Base-by-base conservation (phyloP, 2,329 filamentous ascomycete genomes). In the Fusarium napiforme region DNA sequence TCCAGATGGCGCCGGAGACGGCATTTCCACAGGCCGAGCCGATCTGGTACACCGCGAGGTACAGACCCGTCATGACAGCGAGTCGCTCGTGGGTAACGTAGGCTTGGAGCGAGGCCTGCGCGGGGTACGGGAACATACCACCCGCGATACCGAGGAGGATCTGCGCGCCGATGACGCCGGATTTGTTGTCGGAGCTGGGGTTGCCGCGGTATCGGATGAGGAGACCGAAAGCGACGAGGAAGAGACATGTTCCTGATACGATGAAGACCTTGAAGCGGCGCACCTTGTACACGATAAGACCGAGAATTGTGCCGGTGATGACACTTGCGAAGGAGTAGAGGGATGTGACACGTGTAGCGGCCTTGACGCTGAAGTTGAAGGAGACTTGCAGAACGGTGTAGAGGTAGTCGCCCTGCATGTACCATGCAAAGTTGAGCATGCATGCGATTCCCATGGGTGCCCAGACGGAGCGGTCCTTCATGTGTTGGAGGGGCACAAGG, bases 401-500 rank as follows among this genome's bases (percentile, higher is more conserved):
- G 6, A 93, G 84, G 78, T 88, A 92, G 76, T 91, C 88, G 28
- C 87, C 88, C 79, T 92, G 90, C 80, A 91, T 84, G 68, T 87
- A 87, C 89, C 89, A 92, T 23, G 87, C 80, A 75, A 87, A 88
- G 82, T 88, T 89, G 75, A 90, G 83, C 75, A 87, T 80, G 52
- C 84, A 68, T 14, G 86, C 89, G 47, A 93, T 90, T 7, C 87
- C 89, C 36, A 92, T 80, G 9, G 90, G 86, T 9, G 85, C 89
- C 89, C 90, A 92, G 32, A 92, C 86, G n/a, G 85, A 85, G 28
- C 91, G 89, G 76, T 92, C 89, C 79, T 87, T 89, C 75, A 92
- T 84, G 4, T 91, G 83, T 62, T 82, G 63, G 81, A 92, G 91
- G 9, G 90, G 90, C 2, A 91, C 81, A 72, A 92, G 86, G 80